These are phyloP conservation scores for Volvariella surrecta DNA, from an alignment of 1,284 basidiomycete genomes.

Conservation along the genomic window DNA sequence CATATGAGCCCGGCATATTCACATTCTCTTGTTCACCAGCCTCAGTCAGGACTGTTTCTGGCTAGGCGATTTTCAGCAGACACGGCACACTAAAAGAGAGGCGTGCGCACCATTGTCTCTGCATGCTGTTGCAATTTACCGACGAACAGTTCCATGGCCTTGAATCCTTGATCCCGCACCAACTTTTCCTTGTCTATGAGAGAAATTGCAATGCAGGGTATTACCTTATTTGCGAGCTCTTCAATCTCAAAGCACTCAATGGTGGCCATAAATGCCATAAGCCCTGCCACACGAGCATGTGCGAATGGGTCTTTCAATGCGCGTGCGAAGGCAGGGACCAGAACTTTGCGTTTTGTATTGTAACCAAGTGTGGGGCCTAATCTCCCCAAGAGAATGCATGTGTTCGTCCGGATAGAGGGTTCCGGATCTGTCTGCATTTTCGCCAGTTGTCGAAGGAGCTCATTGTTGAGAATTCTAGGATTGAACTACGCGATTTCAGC, in stretches of 20 bases:
- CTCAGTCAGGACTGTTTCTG: conserved; percentile 52
- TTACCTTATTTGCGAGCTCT: conserved; percentile 84
- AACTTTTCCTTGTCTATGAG: conserved; percentile 92
- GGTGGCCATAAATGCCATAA: conserved; percentile 96
- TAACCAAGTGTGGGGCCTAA: conserved; percentile 80
- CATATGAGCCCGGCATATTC: conserved; percentile 49
- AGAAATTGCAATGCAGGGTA: conserved; percentile 76
- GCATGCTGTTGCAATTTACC: conserved; percentile 78
- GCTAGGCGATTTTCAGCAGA: conserved; percentile 31
- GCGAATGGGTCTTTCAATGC: conserved; percentile 90
- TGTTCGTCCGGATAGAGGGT: conserved; percentile 94
- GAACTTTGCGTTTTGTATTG: conserved; percentile 90
- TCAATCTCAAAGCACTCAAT: conserved; percentile 85
- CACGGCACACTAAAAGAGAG: neutral
- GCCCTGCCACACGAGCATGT: conserved; percentile 87
- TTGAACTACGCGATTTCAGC: conserved; percentile 47
- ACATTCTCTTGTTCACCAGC: conserved; percentile 23
- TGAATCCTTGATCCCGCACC: conserved; percentile 92
- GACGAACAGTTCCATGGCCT: conserved; percentile 80
- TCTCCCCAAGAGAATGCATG: conserved; percentile 92
- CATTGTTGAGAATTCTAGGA: conserved; percentile 94
- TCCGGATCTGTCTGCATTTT: conserved; percentile 91
- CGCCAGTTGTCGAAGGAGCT: conserved; percentile 87
- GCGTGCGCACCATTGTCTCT: conserved; percentile 58
- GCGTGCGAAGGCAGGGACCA: conserved; percentile 91